Evolutionary conservation across 2,329 filamentous ascomycete species (phyloP).

Genomic region (Fusarium tanahbumbuense): DNA sequence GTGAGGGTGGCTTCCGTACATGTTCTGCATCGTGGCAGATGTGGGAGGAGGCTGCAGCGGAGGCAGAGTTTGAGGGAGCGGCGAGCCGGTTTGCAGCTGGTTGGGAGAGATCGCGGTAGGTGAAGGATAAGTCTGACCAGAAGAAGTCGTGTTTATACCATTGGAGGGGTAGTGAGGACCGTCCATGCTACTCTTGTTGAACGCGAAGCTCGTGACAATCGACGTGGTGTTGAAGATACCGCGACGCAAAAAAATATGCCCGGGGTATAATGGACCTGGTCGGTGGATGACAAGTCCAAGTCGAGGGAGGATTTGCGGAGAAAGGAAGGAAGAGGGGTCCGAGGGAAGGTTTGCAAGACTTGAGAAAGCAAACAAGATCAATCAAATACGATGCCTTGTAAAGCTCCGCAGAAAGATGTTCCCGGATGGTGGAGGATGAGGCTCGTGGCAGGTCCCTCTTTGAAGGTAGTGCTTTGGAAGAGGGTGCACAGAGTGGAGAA

Average conservation of each 20-base stretch:
- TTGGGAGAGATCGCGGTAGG: slow-evolving; percentile 64
- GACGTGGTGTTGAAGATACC: slow-evolving; percentile 42
- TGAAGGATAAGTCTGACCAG: slow-evolving; percentile 63
- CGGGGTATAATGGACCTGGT: slow-evolving; percentile 40
- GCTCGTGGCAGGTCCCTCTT: slow-evolving; percentile 55
- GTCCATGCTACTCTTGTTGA: slow-evolving; percentile 63
- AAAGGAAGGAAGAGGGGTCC: slow-evolving; percentile 28
- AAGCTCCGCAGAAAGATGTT: slow-evolving; percentile 49
- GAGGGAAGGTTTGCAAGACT: slow-evolving; percentile 32
- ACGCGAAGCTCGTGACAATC: slow-evolving; percentile 47
- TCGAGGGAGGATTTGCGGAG: slow-evolving; percentile 42
- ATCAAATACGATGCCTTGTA: slow-evolving; percentile 43
- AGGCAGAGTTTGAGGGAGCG: slow-evolving; percentile 66
- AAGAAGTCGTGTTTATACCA: slow-evolving; percentile 66
- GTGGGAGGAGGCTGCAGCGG: slow-evolving; percentile 63
- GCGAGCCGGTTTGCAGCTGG: slow-evolving; percentile 61
- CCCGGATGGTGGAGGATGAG: slow-evolving; percentile 55
- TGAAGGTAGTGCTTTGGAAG: slow-evolving; percentile 58
- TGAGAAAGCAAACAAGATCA: slow-evolving; percentile 43
- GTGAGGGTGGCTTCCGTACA: slow-evolving; percentile 70
- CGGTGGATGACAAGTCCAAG: slow-evolving; percentile 43
- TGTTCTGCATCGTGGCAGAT: slow-evolving; percentile 56
- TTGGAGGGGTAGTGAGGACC: slow-evolving; percentile 65
- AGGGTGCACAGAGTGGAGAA: slow-evolving; percentile 60
- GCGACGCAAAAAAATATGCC: slow-evolving; percentile 40